Evolutionary conservation across 1,139 yeast species (phyloP), one percentile per base, ranked within the genome.

Genomic region (Scheffersomyces segobiensis): DNA sequence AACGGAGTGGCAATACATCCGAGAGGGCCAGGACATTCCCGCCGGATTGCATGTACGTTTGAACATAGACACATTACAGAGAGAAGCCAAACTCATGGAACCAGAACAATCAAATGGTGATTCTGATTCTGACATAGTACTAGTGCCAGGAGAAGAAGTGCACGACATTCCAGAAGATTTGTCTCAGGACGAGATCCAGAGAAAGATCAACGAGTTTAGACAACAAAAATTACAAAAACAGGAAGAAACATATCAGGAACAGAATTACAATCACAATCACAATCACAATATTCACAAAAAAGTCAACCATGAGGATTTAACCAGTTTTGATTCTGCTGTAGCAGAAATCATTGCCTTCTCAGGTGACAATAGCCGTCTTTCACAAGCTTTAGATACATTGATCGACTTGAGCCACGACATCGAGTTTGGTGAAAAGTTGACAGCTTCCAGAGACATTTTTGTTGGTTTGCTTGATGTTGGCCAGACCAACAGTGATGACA

Each of bases 31-130:
- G 68, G 81, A 83, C 18, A 80, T 91, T 7, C 97, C 97, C 0
- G 83, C 83, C 19, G 97, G 97, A 0, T 75, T 92, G 52, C 96
- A 92, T 72, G 86, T 89, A 52, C 78, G 91, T 66, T 69, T 89
- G 66, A 84, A 91, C 70, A 75, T 90, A 57, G 92, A 88, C 32
- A 88, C 93, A 0, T 86, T 88, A 32, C 71, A 75, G 50, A 85
- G 80, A 67, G 91, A 88, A 69, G 97, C 97, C 1, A 89, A 84
- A 63, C 58, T 88, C 10, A 68, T 79, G 67, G 82, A 78, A 20
- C 65, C 67, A 3, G 50, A 57, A 14, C 65, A 65, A 10, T 72
- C 67, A 3, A 66, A 60, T n/a, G 64, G 57, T 17, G 63, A 55
- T 18, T 48, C 50, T 0, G 53, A 21, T 46, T 56, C 26, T 50